Percentiles rank a stretch among this genome's conserved stretches.
phyloP scores from a whole-genome alignment of 805 yeast genomes.

The Candida tibetensis region DNA sequence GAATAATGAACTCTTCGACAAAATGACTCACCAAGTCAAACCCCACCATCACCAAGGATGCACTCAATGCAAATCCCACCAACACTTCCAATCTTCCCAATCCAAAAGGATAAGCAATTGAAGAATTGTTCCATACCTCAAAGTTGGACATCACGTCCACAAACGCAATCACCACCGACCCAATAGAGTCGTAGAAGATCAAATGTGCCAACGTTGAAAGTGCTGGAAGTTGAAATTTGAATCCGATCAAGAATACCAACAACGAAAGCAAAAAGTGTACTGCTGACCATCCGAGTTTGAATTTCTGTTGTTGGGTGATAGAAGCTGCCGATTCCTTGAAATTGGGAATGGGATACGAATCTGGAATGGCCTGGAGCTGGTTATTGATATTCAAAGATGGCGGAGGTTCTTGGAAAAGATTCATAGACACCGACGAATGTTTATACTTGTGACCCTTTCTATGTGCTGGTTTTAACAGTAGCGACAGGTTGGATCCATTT shows the following conservation, averaged over 20 bases:
- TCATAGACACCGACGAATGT: slow-evolving; percentile 95
- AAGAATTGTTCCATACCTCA: slow-evolving; percentile 84
- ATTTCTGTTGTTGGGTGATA: slow-evolving; percentile 54
- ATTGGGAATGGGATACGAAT: slow-evolving; percentile 71
- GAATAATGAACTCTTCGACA: slow-evolving; percentile 67
- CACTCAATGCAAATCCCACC: slow-evolving; percentile 81
- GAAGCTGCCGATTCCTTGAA: slow-evolving; percentile 59
- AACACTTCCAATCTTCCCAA: slow-evolving; percentile 87
- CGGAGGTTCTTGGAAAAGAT: slow-evolving; percentile 91
- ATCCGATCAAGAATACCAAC: slow-evolving; percentile 58
- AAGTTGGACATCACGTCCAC: slow-evolving; percentile 87
- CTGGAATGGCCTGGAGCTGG: slow-evolving; percentile 61
- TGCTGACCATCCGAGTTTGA: slow-evolving; percentile 56
- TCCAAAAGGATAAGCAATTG: slow-evolving; percentile 88
- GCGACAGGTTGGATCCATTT: slow-evolving; percentile 21
- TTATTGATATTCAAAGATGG: slow-evolving; percentile 38
- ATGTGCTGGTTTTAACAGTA: slow-evolving; percentile 53
- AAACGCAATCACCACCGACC: slow-evolving; percentile 62
- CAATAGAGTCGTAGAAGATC: slow-evolving; percentile 80
- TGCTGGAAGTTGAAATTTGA: slow-evolving; percentile 53
- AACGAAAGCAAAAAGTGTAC: slow-evolving; percentile 56
- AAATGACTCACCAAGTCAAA: slow-evolving; percentile 83
- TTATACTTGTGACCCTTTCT: slow-evolving; percentile 95
- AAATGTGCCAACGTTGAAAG: slow-evolving; percentile 81
- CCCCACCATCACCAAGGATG: slow-evolving; percentile 86